Percentiles rank a stretch among this genome's conserved stretches.
These are phyloP conservation scores for Suillus subalutaceus DNA, from an alignment of 768 basidiomycete species.

Conservation along the genomic window DNA sequence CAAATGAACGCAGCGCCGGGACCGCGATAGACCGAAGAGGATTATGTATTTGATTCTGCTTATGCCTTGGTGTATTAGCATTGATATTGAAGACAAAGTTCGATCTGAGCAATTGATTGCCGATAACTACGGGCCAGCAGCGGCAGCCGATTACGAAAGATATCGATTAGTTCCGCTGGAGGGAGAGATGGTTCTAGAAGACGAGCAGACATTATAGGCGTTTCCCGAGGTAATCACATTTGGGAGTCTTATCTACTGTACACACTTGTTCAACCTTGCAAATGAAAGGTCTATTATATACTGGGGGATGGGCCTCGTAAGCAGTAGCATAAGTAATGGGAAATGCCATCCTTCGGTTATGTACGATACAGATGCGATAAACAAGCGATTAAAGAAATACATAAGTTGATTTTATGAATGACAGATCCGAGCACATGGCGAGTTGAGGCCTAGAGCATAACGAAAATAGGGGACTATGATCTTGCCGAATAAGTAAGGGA, in stretches of 20 bases:
- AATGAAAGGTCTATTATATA: slow-evolving; percentile 3
- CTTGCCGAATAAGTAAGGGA: not conserved
- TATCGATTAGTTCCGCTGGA: not conserved
- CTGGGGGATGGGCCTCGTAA: not conserved
- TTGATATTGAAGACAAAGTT: not conserved
- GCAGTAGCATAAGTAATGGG: slow-evolving; percentile 4
- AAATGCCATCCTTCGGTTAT: not conserved
- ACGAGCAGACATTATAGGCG: not conserved
- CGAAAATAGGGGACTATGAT: not conserved
- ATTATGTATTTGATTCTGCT: not conserved
- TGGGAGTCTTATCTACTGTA: not conserved
- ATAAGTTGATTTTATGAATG: not conserved
- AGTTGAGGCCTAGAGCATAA: not conserved
- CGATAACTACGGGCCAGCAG: not conserved
- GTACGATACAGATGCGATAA: not conserved
- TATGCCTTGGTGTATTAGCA: not conserved
- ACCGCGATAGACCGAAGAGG: not conserved
- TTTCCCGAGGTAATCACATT: not conserved
- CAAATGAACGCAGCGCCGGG: not conserved
- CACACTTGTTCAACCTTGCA: not conserved
- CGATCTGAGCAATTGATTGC: not conserved
- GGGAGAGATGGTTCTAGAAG: not conserved
- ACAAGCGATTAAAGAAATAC: slow-evolving; percentile 3
- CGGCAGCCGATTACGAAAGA: not conserved
- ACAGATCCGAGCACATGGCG: not conserved